Evolutionary conservation across 2,329 filamentous ascomycete genomes (phyloP).

Genomic region (Colletotrichum sp.): DNA sequence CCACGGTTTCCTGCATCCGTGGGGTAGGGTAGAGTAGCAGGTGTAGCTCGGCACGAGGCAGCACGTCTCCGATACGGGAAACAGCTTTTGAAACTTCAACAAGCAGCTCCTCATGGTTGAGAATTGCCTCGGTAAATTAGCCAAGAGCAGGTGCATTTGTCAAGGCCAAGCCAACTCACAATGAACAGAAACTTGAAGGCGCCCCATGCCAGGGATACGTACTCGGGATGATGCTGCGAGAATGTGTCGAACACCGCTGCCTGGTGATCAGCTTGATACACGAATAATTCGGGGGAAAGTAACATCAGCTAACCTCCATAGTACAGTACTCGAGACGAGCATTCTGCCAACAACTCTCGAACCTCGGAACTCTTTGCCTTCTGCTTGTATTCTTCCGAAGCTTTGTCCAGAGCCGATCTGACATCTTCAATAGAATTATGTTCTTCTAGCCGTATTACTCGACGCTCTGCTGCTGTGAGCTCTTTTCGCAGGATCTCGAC

Average conservation of each 20-base stretch:
- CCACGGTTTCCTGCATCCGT: neutral
- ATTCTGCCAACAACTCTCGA: rapidly evolving
- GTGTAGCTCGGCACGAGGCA: neutral
- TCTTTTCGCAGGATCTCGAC: rapidly evolving
- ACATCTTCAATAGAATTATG: neutral
- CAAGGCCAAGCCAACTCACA: no score
- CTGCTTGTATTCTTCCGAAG: rapidly evolving
- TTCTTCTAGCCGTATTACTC: rapidly evolving
- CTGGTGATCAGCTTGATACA: rapidly evolving
- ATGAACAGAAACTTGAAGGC: neutral
- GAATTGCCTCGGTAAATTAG: neutral
- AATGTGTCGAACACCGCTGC: neutral
- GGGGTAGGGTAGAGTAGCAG: neutral
- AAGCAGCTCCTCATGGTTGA: neutral
- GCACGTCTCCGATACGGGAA: neutral
- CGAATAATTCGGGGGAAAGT: rapidly evolving
- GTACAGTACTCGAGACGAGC: neutral
- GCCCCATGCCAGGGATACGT: neutral
- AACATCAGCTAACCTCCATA: rapidly evolving
- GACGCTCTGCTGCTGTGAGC: rapidly evolving
- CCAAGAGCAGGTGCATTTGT: no score
- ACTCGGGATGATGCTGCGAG: neutral
- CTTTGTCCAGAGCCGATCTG: rapidly evolving
- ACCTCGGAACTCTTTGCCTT: rapidly evolving
- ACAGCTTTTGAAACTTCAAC: neutral